phyloP scores from a whole-genome alignment of 352 stramenopile genomes.

The Blastocystis hominis region DNA sequence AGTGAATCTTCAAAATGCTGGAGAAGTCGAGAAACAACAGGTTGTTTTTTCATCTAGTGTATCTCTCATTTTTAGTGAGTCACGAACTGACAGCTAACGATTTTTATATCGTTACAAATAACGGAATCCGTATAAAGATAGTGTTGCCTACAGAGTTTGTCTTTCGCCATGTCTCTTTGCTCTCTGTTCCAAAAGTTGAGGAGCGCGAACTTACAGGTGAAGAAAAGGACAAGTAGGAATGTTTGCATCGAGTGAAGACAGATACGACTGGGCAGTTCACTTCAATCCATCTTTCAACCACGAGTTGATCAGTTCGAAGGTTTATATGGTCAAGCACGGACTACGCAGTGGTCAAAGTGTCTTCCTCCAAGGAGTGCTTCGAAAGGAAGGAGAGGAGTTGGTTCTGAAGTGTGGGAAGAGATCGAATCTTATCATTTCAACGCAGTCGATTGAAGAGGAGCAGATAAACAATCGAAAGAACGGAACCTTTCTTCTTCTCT shows the following conservation, averaged over 20 bases:
- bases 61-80: neutral
- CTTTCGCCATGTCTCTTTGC: neutral
- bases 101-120: neutral
- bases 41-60: neutral
- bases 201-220: neutral
- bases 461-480: neutral
- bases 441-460: constrained; percentile 2
- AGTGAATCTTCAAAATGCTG: constrained; percentile 12
- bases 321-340: neutral
- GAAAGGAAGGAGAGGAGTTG: neutral
- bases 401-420: neutral
- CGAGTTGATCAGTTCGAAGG: neutral
- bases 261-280: neutral
- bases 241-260: neutral
- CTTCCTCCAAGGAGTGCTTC: neutral
- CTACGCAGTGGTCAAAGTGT: neutral
- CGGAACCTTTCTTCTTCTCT: neutral
- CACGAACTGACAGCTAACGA: neutral
- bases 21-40: neutral
- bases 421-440: constrained; percentile 4
- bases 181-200: neutral
- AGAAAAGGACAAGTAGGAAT: neutral
- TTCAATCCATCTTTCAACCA: neutral
- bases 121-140: neutral
- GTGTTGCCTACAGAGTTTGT: neutral